Conservation (phyloP, 306 rosid species). For the Vigna unguiculata region DNA sequence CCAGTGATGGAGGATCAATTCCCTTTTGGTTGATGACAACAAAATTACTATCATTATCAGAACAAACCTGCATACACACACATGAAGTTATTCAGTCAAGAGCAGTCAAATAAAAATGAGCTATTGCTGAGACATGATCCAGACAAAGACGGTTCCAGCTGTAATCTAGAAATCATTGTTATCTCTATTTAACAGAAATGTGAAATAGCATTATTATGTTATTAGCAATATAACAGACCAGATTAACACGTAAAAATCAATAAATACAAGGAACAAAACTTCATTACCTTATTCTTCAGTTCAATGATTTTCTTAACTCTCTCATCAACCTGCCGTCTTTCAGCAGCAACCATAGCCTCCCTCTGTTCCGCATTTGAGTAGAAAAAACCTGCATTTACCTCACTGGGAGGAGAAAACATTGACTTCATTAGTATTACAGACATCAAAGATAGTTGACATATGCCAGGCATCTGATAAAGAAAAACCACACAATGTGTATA, state of each 20-base stretch:
- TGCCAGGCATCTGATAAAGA: neutral
- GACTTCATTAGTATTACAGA: slow-evolving; percentile 35
- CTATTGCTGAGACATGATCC: no score
- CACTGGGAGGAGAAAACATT: slow-evolving; percentile 63
- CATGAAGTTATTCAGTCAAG: slow-evolving; percentile 2
- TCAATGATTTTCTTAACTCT: slow-evolving; percentile 86
- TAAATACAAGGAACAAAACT: neutral
- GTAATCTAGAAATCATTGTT: no score
- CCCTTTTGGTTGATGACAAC: slow-evolving; percentile 95
- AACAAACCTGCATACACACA: slow-evolving; percentile 71
- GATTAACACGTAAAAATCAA: slow-evolving; percentile 13
- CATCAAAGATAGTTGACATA: slow-evolving; percentile 3
- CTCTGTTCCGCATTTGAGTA: slow-evolving; percentile 99
- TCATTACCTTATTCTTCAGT: slow-evolving; percentile 78
- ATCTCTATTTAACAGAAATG: no score
- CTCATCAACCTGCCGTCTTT: slow-evolving; percentile 93
- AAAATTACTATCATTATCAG: slow-evolving; percentile 77
- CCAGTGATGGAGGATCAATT: slow-evolving; percentile 97
- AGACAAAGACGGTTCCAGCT: no score
- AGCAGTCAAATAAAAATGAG: neutral
- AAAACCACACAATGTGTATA: neutral
- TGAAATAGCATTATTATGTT: neutral
- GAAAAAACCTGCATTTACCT: slow-evolving; percentile 95
- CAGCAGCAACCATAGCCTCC: slow-evolving; percentile 94
- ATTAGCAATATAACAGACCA: neutral